Evolutionary conservation across 2,329 filamentous ascomycete genomes (phyloP).

Genomic region (Camillea tinctor): DNA sequence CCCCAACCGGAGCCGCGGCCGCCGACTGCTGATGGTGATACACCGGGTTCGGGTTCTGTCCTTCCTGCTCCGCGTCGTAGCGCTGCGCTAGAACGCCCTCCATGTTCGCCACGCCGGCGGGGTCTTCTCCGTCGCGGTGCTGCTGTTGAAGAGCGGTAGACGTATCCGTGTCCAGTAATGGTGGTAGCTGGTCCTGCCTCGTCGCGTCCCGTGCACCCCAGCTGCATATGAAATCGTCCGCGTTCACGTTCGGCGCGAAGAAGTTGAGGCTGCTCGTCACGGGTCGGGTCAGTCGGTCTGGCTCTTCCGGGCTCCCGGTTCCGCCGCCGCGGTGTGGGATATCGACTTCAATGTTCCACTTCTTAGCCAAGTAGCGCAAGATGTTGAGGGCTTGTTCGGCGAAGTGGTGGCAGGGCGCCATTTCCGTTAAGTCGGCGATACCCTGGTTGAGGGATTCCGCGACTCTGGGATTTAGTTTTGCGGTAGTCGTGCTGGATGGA

Average conservation of each 20-base stretch:
- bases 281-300: constrained; percentile 43
- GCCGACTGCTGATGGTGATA: no score
- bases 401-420: constrained; percentile 61
- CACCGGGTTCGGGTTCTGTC: constrained; percentile 12
- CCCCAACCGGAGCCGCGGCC: no score
- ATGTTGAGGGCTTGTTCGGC: constrained; percentile 61
- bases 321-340: constrained; percentile 35
- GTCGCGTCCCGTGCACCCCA: constrained; percentile 37
- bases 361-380: constrained; percentile 54
- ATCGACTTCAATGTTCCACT: constrained; percentile 57
- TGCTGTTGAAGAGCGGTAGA: neutral
- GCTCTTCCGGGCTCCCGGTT: constrained; percentile 35
- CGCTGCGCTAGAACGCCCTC: constrained; percentile 19
- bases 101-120: constrained; percentile 19
- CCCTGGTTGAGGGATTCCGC: constrained; percentile 50
- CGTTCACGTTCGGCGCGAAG: constrained; percentile 50
- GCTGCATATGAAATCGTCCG: constrained; percentile 47
- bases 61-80: constrained; percentile 7
- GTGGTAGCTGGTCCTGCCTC: constrained; percentile 1
- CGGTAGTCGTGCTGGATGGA: constrained; percentile 16
- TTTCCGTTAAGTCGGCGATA: constrained; percentile 57
- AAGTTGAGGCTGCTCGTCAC: constrained; percentile 56
- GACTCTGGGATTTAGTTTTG: constrained; percentile 40
- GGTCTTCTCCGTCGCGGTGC: constrained; percentile 10
- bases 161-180: neutral